Evolutionary conservation across 2,329 filamentous ascomycete species (phyloP).

Genomic region (Chaetomium sp.): DNA sequence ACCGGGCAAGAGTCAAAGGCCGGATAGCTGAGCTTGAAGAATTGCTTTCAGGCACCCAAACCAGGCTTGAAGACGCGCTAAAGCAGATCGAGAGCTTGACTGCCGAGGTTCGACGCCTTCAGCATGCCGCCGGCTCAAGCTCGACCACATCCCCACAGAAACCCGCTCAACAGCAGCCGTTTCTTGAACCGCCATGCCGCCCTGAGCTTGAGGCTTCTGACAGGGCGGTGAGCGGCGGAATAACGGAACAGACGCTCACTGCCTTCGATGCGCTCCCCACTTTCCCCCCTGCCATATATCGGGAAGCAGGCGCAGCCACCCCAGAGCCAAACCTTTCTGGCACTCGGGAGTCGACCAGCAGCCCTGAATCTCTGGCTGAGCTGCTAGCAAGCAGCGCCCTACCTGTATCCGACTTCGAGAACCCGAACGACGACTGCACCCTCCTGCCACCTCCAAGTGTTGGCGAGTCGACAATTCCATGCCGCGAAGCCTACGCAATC

Average conservation of each 20-base stretch:
- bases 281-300: neutral
- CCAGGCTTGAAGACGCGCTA: conserved; percentile 33
- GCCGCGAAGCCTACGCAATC: conserved; percentile 36
- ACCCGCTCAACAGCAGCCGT: neutral
- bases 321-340: neutral
- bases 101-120: conserved; percentile 27
- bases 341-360: neutral
- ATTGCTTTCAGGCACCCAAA: conserved; percentile 33
- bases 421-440: conserved; percentile 22
- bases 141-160: neutral
- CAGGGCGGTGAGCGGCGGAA: neutral
- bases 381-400: too few relatives aligned
- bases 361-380: neutral
- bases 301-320: neutral
- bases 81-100: conserved; percentile 25
- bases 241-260: too few relatives aligned
- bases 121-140: neutral
- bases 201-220: neutral
- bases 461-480: conserved; percentile 38
- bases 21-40: conserved; percentile 45
- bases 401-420: neutral
- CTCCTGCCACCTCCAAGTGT: conserved; percentile 26
- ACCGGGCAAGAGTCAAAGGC: conserved; percentile 48
- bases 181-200: neutral
- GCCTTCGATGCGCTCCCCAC: neutral